phyloP scores from a whole-genome alignment of 2,329 filamentous ascomycete genomes.

The Penicillium digitatum region DNA sequence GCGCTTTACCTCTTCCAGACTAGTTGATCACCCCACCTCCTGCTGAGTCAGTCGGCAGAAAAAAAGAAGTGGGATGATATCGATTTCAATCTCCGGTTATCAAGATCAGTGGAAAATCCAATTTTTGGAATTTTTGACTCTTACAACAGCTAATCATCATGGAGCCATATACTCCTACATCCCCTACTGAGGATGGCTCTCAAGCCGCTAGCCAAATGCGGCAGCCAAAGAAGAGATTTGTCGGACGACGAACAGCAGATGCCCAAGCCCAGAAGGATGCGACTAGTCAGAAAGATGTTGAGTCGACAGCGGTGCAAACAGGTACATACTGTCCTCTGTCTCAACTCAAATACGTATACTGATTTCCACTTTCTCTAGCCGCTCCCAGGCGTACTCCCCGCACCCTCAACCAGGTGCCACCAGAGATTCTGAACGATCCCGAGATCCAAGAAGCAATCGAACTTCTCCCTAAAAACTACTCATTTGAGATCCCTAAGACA shows the following conservation, averaged over 20 bases:
- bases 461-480: slow-evolving; percentile 91
- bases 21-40: slow-evolving; percentile 17
- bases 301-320: slow-evolving; percentile 52
- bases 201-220: slow-evolving; percentile 34
- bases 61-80: slow-evolving; percentile 20
- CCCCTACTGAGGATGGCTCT: background rate
- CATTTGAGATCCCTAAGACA: slow-evolving; percentile 97
- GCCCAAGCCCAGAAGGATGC: slow-evolving; percentile 53
- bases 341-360: background rate
- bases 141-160: background rate
- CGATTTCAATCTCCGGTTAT: background rate
- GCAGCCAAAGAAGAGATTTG: slow-evolving; percentile 88
- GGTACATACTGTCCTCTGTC: slow-evolving; percentile 23
- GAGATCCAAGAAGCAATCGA: slow-evolving; percentile 83
- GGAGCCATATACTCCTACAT: background rate
- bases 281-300: slow-evolving; percentile 58
- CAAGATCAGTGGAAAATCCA: background rate
- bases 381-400: slow-evolving; percentile 69
- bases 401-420: slow-evolving; percentile 85
- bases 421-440: slow-evolving; percentile 77
- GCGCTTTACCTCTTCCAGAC: slow-evolving; percentile 14
- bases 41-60: slow-evolving; percentile 9
- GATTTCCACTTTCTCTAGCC: slow-evolving; percentile 46
- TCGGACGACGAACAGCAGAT: slow-evolving; percentile 71
- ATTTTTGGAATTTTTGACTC: background rate